A percentile compares a stretch with the other conserved stretches of the same genome.
Conservation (phyloP, 108 stramenopile species). For the Seminavis robusta region DNA sequence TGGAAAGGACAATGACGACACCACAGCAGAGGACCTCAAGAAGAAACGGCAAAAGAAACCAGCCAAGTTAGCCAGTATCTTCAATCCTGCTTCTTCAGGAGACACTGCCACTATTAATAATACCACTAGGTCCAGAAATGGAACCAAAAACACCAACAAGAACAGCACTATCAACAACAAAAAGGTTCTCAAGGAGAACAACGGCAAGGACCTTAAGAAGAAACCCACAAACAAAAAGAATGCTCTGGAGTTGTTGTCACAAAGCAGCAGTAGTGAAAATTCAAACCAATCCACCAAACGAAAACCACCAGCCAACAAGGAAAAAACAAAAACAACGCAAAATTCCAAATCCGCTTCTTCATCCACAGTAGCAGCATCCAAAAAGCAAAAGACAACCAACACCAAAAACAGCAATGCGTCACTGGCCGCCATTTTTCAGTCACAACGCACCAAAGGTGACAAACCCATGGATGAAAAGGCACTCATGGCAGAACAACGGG, state of each 20-base stretch:
- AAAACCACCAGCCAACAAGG: background rate
- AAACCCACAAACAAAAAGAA: background rate
- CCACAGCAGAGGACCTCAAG: too few species aligned
- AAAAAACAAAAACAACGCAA: background rate
- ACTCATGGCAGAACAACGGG: constrained; percentile 11
- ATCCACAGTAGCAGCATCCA: background rate
- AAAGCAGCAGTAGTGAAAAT: constrained; percentile 3
- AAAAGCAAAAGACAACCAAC: background rate
- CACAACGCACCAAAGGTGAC: too few species aligned
- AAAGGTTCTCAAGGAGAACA: background rate
- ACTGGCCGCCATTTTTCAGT: too few species aligned
- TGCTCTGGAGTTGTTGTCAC: too few species aligned
- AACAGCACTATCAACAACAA: background rate
- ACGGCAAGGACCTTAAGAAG: constrained; percentile 2
- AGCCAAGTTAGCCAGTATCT: too few species aligned
- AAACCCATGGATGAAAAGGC: too few species aligned
- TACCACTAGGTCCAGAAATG: background rate
- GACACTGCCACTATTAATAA: background rate
- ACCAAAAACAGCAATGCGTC: too few species aligned
- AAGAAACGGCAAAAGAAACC: too few species aligned
- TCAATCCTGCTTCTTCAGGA: background rate
- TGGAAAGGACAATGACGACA: too few species aligned
- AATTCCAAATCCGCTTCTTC: too few species aligned
- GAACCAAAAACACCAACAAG: constrained; percentile 5
- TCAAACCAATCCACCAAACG: background rate